Percentiles rank a stretch among this genome's conserved stretches.
Conservation (phyloP, 176 grass and related monocot genomes). For the Raddia distichophylla region DNA sequence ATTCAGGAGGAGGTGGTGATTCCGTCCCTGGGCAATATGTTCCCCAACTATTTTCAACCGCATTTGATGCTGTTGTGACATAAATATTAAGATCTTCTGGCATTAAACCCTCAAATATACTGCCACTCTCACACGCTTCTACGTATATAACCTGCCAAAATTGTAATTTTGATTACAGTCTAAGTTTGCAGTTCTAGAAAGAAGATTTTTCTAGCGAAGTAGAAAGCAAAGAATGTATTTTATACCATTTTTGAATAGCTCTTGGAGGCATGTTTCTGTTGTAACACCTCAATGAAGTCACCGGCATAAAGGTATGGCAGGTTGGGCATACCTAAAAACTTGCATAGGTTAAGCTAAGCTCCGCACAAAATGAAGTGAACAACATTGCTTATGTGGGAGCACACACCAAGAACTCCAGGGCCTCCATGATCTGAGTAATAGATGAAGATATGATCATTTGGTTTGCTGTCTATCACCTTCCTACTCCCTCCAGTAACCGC, state of each 20-base stretch:
- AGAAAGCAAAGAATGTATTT: not conserved
- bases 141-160: slow-evolving; percentile 82
- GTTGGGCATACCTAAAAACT: slow-evolving; percentile 79
- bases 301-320: slow-evolving; percentile 74
- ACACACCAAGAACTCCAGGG: slow-evolving; percentile 85
- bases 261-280: slow-evolving; percentile 73
- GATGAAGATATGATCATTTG: slow-evolving; percentile 87
- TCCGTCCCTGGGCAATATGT: slow-evolving; percentile 83
- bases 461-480: slow-evolving; percentile 92
- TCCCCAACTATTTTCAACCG: slow-evolving; percentile 80
- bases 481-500: slow-evolving; percentile 83
- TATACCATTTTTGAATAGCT: slow-evolving; percentile 88
- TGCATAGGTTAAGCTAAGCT: slow-evolving; percentile 24
- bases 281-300: slow-evolving; percentile 80
- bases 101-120: slow-evolving; percentile 90
- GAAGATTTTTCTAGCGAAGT: not conserved
- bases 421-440: slow-evolving; percentile 97
- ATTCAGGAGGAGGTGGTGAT: slow-evolving; percentile 67
- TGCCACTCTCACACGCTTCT: slow-evolving; percentile 96
- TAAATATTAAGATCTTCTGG: slow-evolving; percentile 79
- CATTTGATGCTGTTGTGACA: slow-evolving; percentile 80
- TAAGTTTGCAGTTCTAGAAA: not conserved
- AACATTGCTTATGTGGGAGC: not conserved
- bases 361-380: not conserved
- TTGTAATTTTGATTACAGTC: slow-evolving; percentile 17